Percentiles rank a stretch among this genome's conserved stretches.
Conservation (phyloP, 1,284 basidiomycete species). For the Cryptococcus deneoformans region DNA sequence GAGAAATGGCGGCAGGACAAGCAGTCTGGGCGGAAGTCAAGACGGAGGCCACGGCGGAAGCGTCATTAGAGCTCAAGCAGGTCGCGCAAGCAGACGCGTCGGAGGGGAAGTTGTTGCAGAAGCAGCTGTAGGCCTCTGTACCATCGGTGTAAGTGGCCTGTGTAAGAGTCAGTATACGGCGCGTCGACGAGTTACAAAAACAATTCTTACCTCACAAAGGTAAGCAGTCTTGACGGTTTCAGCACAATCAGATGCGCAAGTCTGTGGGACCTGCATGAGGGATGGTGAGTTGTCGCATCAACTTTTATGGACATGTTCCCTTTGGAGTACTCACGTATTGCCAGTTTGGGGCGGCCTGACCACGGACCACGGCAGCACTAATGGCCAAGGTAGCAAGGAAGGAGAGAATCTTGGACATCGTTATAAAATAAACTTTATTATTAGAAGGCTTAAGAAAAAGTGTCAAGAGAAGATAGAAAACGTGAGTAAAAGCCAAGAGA, state of each 20-base stretch:
- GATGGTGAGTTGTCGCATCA: no score
- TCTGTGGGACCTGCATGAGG: constrained; percentile 19
- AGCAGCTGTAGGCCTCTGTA: constrained; percentile 43
- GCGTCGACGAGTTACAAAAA: not conserved
- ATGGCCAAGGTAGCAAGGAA: constrained; percentile 27
- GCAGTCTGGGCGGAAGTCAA: constrained; percentile 29
- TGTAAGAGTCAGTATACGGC: not conserved
- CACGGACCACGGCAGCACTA: constrained; percentile 29
- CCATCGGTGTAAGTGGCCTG: constrained; percentile 11
- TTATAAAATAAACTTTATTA: not conserved
- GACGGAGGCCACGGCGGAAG: constrained; percentile 32
- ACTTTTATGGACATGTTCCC: no score
- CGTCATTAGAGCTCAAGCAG: constrained; percentile 42
- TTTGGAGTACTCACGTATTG: constrained; percentile 20
- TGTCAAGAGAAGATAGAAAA: no score
- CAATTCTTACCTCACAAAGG: constrained; percentile 31
- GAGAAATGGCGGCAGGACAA: constrained; percentile 26
- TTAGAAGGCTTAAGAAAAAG: no score
- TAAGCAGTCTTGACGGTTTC: constrained; percentile 36
- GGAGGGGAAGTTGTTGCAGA: constrained; percentile 42
- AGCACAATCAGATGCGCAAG: constrained; percentile 36
- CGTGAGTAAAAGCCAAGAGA: no score
- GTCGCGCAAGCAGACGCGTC: constrained; percentile 37
- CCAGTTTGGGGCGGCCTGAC: constrained; percentile 43
- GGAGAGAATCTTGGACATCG: constrained; percentile 32